Base-by-base conservation (phyloP, 331 rosid genomes). In the Malus hybrid region DNA sequence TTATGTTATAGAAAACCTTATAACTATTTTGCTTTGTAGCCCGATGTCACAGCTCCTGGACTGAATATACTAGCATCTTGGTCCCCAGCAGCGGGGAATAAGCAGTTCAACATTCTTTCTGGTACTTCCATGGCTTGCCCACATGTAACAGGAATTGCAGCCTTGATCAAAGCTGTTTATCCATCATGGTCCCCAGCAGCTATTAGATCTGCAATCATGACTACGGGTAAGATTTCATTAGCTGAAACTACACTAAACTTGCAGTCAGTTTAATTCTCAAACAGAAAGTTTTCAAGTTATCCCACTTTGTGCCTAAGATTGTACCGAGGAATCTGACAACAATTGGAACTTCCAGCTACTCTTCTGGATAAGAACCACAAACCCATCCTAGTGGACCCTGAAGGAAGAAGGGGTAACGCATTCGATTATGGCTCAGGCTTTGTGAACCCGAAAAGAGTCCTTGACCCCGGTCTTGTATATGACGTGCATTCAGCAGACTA, bases 61-160 rank as follows among this genome's bases (percentile, higher is more conserved):
- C 76, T 91, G 79, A 91, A 91, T 88, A 88, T 91, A 78, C 89
- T 91, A 1, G 96, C 96, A 32, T 91, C 96, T 58, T 91, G 96
- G 96, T 88, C 96, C 68, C 96, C 96, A 5, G 90, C 89, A 76
- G 84, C 77, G 26, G 88, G 78, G 69, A 72, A 77, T 68, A 66
- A 64, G 77, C 84, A 68, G 71, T 91, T 84, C 82, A 91, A 88
- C 84, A 82, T 91, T 70, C 76, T 79, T 44, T 91, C 93, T 39
- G 96, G 96, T 71, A 88, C 93, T 72, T 91, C 96, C 64, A 91
- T 91, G 96, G 77, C 96, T 63, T 91, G 96, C 84, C 96, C 96
- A 63, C 96, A 88, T 83, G 85, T 87, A 62, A 84, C 96, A 16
- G 96, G 96, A 78, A 91, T 91, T 39, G 93, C 96, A 22, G 28